These are phyloP conservation scores for Senna siamea DNA, from an alignment of 306 rosid species.

Conservation along the genomic window DNA sequence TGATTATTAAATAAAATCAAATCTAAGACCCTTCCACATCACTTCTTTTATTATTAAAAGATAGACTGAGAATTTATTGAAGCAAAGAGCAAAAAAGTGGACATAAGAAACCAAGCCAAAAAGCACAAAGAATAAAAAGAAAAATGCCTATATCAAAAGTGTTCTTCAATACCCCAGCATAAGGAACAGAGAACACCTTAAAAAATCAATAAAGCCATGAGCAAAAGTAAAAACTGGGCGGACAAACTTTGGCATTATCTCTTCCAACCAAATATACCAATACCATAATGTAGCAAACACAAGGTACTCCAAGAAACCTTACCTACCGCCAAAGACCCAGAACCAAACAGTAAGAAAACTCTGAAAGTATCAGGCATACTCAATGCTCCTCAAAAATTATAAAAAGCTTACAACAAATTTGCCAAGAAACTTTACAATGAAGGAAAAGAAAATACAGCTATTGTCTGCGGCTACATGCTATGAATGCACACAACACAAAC, in stretches of 20 bases:
- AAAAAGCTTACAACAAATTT: background rate
- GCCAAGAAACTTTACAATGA: background rate
- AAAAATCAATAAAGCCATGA: background rate
- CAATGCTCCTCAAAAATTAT: background rate
- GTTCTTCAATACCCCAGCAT: background rate
- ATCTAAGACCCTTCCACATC: slow-evolving; percentile 4
- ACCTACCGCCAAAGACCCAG: background rate
- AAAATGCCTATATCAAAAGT: background rate
- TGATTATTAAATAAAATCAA: too few species aligned
- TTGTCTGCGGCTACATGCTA: too few species aligned
- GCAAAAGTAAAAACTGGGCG: background rate
- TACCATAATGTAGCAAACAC: background rate
- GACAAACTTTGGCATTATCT: background rate
- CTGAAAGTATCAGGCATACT: background rate
- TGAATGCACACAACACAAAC: background rate
- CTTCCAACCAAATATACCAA: background rate
- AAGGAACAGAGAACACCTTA: background rate
- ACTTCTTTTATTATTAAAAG: background rate
- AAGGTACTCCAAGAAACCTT: background rate
- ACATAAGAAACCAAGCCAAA: too few species aligned
- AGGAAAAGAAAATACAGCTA: background rate
- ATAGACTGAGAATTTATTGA: too few species aligned
- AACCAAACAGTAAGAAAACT: background rate
- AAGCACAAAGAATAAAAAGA: background rate
- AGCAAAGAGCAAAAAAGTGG: too few species aligned